phyloP scores from a whole-genome alignment of 345 rosid species.

The Boechera retrofracta region DNA sequence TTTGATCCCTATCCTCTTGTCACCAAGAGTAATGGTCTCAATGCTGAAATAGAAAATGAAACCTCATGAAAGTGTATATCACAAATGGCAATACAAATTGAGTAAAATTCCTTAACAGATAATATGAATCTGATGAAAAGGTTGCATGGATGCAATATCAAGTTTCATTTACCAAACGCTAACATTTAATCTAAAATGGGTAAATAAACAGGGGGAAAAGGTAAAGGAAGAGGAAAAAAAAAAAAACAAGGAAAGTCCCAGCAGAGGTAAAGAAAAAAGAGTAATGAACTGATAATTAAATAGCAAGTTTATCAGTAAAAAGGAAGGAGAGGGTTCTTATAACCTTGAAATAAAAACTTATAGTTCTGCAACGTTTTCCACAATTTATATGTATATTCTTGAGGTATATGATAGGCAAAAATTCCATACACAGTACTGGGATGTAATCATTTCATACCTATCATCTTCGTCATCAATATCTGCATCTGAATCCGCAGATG shows the following conservation, averaged over 20 bases:
- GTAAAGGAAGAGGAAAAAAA: neutral
- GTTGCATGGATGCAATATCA: slow-evolving; percentile 5
- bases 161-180: neutral
- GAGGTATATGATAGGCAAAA: neutral
- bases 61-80: neutral
- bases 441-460: slow-evolving; percentile 49
- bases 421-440: slow-evolving; percentile 15
- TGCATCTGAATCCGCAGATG: slow-evolving; percentile 74
- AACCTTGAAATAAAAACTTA: neutral
- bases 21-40: slow-evolving; percentile 81
- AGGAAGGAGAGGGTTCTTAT: neutral
- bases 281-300: neutral
- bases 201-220: neutral
- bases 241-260: neutral
- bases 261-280: neutral
- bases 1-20: slow-evolving; percentile 71
- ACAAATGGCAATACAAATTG: neutral
- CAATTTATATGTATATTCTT: neutral
- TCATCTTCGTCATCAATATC: slow-evolving; percentile 74
- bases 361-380: slow-evolving; percentile 1
- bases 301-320: neutral
- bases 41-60: slow-evolving; percentile 50
- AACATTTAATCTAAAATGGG: neutral
- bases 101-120: neutral
- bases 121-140: neutral